Evolutionary conservation across 768 basidiomycete species (phyloP).

Genomic region (Roridomyces roridus): DNA sequence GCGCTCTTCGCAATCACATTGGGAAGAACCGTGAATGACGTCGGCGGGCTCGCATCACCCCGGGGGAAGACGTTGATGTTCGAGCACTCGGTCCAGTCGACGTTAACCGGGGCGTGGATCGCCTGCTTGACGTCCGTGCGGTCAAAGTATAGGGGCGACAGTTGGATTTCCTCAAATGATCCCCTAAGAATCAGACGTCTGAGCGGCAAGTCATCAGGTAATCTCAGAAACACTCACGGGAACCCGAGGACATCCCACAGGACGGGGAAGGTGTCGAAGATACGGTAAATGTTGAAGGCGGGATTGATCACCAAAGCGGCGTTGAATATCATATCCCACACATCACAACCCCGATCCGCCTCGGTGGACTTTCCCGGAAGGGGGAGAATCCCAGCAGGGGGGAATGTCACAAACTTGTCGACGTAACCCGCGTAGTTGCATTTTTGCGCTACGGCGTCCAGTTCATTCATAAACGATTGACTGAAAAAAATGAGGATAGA

Average conservation of each 20-base stretch:
- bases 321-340: slow-evolving; percentile 71
- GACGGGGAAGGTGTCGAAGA: slow-evolving; percentile 77
- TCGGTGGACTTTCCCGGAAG: slow-evolving; percentile 64
- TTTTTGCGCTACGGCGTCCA: slow-evolving; percentile 55
- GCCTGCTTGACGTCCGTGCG: slow-evolving; percentile 69
- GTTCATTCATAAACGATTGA: slow-evolving; percentile 62
- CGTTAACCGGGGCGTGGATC: slow-evolving; percentile 71
- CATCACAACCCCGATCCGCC: slow-evolving; percentile 60
- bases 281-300: slow-evolving; percentile 78
- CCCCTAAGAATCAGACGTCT: slow-evolving; percentile 46
- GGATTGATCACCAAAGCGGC: slow-evolving; percentile 67
- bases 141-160: slow-evolving; percentile 73
- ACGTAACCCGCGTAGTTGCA: slow-evolving; percentile 73
- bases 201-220: background rate
- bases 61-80: slow-evolving; percentile 63
- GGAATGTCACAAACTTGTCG: slow-evolving; percentile 67
- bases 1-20: slow-evolving; percentile 79
- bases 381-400: slow-evolving; percentile 70
- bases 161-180: slow-evolving; percentile 58
- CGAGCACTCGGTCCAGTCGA: slow-evolving; percentile 70
- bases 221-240: slow-evolving; percentile 51
- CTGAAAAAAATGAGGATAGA: slow-evolving; percentile 37
- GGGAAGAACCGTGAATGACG: slow-evolving; percentile 70
- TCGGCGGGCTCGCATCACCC: slow-evolving; percentile 66
- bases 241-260: slow-evolving; percentile 86